These are phyloP conservation scores for Amylostereum chailletii DNA, from an alignment of 1,284 basidiomycete genomes.

Conservation along the genomic window DNA sequence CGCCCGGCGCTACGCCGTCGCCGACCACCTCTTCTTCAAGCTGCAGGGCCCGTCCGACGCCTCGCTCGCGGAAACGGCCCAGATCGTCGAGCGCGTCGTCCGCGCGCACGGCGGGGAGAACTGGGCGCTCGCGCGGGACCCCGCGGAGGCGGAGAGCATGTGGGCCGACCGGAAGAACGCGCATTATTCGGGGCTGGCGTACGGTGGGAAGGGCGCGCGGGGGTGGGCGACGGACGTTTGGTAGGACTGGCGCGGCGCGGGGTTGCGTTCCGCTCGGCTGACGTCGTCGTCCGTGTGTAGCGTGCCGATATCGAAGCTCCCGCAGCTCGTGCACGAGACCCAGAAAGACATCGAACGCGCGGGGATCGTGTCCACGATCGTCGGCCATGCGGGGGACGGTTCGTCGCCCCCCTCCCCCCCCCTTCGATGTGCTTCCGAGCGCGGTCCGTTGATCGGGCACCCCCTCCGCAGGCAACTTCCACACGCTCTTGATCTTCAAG, in stretches of 20 bases:
- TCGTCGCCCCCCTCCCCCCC: slow-evolving; percentile 24
- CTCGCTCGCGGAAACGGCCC: slow-evolving; percentile 57
- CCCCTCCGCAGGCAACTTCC: slow-evolving; percentile 39
- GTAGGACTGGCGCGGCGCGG: slow-evolving; percentile 26
- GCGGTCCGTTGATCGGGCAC: too few species aligned
- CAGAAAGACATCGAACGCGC: slow-evolving; percentile 58
- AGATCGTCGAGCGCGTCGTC: slow-evolving; percentile 46
- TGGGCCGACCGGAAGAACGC: slow-evolving; percentile 88
- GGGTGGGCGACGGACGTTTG: slow-evolving; percentile 85
- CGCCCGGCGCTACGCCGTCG: slow-evolving; percentile 52
- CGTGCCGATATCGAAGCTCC: slow-evolving; percentile 76
- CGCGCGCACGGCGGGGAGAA: slow-evolving; percentile 61
- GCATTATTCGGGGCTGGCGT: slow-evolving; percentile 60
- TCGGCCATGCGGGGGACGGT: slow-evolving; percentile 86
- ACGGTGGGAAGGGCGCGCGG: slow-evolving; percentile 46
- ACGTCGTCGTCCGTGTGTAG: slow-evolving; percentile 22
- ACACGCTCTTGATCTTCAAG: slow-evolving; percentile 50
- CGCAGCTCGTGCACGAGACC: slow-evolving; percentile 68
- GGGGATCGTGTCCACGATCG: slow-evolving; percentile 56
- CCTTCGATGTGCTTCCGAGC: background rate
- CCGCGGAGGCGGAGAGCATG: slow-evolving; percentile 65
- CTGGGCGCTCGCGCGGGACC: slow-evolving; percentile 61
- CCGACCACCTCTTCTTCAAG: slow-evolving; percentile 82
- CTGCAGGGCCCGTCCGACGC: slow-evolving; percentile 65
- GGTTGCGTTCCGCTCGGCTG: background rate